phyloP scores from a whole-genome alignment of 2,329 filamentous ascomycete species.

The Chaetomiaceae sp. region DNA sequence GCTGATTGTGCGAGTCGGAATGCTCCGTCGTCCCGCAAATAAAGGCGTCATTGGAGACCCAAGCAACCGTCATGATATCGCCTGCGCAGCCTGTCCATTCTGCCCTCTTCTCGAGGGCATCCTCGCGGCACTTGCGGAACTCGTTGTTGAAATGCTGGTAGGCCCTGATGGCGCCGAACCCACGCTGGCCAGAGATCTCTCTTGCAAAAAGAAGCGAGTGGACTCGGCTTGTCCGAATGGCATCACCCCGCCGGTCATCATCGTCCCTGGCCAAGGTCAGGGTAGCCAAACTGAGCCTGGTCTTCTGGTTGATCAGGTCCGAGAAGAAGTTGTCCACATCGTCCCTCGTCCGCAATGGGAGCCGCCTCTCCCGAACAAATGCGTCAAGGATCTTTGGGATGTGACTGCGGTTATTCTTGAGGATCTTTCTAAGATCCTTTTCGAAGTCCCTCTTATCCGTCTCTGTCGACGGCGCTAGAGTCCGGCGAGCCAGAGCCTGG shows the following conservation, averaged over 20 bases:
- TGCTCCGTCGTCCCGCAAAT: constrained; percentile 60
- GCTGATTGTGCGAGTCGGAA: constrained; percentile 58
- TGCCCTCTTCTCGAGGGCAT: constrained; percentile 44
- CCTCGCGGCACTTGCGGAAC: constrained; percentile 44
- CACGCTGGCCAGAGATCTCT: constrained; percentile 43
- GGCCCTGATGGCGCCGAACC: constrained; percentile 37
- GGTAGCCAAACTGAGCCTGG: constrained; percentile 19
- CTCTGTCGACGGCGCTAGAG: constrained; percentile 11
- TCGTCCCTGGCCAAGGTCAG: constrained; percentile 33
- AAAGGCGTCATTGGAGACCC: constrained; percentile 50
- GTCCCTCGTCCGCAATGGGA: constrained; percentile 24
- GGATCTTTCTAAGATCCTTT: constrained; percentile 20
- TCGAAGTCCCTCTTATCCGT: constrained; percentile 12
- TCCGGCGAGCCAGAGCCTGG: neutral
- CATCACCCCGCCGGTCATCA: constrained; percentile 26
- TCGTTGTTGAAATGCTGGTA: constrained; percentile 43
- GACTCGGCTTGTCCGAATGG: constrained; percentile 30
- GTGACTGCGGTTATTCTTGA: constrained; percentile 6
- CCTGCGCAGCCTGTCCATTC: constrained; percentile 60
- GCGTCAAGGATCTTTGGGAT: constrained; percentile 8
- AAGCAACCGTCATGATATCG: constrained; percentile 54
- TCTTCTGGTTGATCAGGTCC: constrained; percentile 31
- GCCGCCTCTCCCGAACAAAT: constrained; percentile 6
- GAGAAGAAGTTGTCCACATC: constrained; percentile 37
- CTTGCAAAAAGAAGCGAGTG: constrained; percentile 44